A percentile compares a stretch with the other conserved stretches of the same genome.
Conservation (phyloP, 148 eudicot genomes). For the Simmondsia chinensis region DNA sequence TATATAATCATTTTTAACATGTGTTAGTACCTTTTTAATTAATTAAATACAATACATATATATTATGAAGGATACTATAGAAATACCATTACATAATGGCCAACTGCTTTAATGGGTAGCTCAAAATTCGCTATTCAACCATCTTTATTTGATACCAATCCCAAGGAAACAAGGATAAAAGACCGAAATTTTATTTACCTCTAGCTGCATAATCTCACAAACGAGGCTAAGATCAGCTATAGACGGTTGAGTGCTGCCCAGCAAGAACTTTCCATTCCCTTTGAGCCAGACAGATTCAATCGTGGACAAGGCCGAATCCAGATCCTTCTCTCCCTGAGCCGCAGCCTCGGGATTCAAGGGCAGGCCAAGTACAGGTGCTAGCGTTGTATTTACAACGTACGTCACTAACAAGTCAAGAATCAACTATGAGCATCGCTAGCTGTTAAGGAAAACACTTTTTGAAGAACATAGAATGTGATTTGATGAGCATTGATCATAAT, state of each 20-base stretch:
- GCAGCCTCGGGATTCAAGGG: constrained; percentile 41
- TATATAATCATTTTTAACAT: no score
- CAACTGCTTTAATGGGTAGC: no score
- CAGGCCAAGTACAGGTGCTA: constrained; percentile 44
- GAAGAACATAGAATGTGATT: no score
- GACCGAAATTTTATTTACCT: constrained; percentile 39
- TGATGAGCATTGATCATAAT: no score
- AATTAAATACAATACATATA: no score
- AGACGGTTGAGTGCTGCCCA: constrained; percentile 66
- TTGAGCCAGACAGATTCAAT: constrained; percentile 64
- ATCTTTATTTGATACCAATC: no score
- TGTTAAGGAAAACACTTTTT: neutral
- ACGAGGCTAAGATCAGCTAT: constrained; percentile 81
- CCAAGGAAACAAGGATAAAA: neutral
- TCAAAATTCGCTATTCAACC: no score
- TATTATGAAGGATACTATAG: no score
- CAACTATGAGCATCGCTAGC: neutral
- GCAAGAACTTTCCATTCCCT: constrained; percentile 54
- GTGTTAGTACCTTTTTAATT: no score
- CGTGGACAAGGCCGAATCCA: constrained; percentile 45
- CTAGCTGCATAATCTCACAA: constrained; percentile 86
- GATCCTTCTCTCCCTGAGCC: constrained; percentile 41
- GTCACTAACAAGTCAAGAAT: constrained; percentile 27
- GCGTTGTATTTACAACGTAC: constrained; percentile 28
- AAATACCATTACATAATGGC: no score